Conservation (phyloP, 2,329 filamentous ascomycete genomes). For the Talaromyces sp. region DNA sequence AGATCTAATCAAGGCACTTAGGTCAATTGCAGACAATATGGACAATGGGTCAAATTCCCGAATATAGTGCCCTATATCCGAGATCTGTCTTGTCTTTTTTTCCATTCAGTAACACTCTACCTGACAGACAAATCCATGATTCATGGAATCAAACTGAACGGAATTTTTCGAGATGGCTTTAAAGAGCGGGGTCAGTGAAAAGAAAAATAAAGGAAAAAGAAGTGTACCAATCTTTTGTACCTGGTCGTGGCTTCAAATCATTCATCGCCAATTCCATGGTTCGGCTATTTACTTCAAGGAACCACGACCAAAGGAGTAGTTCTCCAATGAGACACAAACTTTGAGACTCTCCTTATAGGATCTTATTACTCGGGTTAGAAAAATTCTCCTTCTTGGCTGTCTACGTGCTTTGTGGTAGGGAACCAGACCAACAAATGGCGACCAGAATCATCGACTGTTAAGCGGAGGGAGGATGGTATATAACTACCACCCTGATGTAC, state of each 20-base stretch:
- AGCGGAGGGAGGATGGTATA: neutral
- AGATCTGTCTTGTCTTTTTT: neutral
- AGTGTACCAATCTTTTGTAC: neutral
- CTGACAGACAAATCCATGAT: neutral
- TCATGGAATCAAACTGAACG: neutral
- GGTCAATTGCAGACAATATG: no score
- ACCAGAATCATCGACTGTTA: neutral
- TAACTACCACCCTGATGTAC: neutral
- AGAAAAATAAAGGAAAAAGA: neutral
- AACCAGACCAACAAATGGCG: neutral
- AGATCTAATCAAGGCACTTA: no score
- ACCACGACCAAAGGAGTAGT: neutral
- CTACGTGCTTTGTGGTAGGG: neutral
- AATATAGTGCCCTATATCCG: neutral
- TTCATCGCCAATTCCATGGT: neutral
- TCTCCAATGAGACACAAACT: neutral
- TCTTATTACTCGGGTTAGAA: no score
- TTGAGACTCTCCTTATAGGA: no score
- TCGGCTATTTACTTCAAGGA: neutral
- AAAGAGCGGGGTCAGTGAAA: neutral
- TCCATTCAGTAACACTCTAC: neutral
- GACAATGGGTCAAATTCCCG: neutral
- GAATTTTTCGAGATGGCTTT: neutral
- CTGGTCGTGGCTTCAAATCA: neutral
- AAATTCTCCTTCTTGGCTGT: no score